Percentiles rank a stretch among this genome's conserved stretches.
phyloP scores from a whole-genome alignment of 805 yeast species.

The Wickerhamomyces tratensis region DNA sequence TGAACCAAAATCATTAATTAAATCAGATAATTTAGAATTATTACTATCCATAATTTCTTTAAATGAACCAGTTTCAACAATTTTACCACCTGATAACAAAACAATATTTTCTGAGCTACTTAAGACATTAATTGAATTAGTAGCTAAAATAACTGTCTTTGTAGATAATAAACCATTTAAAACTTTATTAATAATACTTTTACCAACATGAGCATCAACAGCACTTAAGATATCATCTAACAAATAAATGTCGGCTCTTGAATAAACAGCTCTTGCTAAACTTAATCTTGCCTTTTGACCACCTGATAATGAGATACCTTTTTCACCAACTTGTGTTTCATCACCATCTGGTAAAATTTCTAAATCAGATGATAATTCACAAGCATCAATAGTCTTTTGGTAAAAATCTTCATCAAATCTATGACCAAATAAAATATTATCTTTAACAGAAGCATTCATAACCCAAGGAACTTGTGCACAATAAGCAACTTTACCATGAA shows the following conservation, averaged over 20 bases:
- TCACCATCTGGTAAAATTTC: slow-evolving; percentile 82
- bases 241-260: slow-evolving; percentile 85
- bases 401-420: slow-evolving; percentile 76
- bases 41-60: slow-evolving; percentile 30
- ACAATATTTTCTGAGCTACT: slow-evolving; percentile 51
- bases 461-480: slow-evolving; percentile 96
- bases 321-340: slow-evolving; percentile 89
- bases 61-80: slow-evolving; percentile 51
- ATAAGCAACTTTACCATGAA: slow-evolving; percentile 77
- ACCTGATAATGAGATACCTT: slow-evolving; percentile 92
- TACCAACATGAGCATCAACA: slow-evolving; percentile 95
- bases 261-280: slow-evolving; percentile 90
- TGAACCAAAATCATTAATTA: slow-evolving; percentile 19
- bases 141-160: slow-evolving; percentile 47
- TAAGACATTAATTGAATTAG: slow-evolving; percentile 47
- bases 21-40: slow-evolving; percentile 23
- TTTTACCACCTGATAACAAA: slow-evolving; percentile 42
- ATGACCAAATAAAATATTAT: slow-evolving; percentile 86
- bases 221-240: slow-evolving; percentile 93
- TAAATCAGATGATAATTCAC: slow-evolving; percentile 78
- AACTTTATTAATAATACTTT: slow-evolving; percentile 73
- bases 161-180: slow-evolving; percentile 40
- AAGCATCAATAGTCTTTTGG: slow-evolving; percentile 71
- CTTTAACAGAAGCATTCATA: slow-evolving; percentile 87
- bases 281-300: slow-evolving; percentile 97